These are phyloP conservation scores for Suillus paluster DNA, from an alignment of 768 basidiomycete species.

Conservation along the genomic window DNA sequence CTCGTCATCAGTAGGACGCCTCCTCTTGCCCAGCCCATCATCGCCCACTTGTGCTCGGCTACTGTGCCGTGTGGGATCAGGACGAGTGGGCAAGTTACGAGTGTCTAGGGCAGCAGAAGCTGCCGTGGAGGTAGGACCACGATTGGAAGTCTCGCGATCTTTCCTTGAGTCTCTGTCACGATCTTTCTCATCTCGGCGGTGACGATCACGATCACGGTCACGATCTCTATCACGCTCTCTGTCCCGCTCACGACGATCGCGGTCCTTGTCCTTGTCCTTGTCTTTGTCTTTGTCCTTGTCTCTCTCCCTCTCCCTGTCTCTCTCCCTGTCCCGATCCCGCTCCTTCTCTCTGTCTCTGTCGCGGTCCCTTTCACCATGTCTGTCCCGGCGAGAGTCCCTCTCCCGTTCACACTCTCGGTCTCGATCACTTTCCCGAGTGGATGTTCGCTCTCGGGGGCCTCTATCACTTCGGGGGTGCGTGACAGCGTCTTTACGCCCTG, in stretches of 20 bases:
- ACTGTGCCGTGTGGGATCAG: constrained; percentile 63
- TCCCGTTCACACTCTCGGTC: constrained; percentile 52
- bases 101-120: constrained; percentile 48
- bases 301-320: constrained; percentile 44
- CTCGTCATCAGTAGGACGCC: constrained; percentile 73
- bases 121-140: constrained; percentile 38
- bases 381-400: constrained; percentile 50
- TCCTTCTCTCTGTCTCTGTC: constrained; percentile 52
- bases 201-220: constrained; percentile 47
- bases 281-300: constrained; percentile 45
- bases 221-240: constrained; percentile 56
- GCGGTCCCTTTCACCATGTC: constrained; percentile 52
- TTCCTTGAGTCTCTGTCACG: constrained; percentile 67
- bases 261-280: constrained; percentile 43
- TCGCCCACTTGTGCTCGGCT: constrained; percentile 49
- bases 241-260: constrained; percentile 44
- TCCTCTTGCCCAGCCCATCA: constrained; percentile 74
- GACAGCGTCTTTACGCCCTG: constrained; percentile 52
- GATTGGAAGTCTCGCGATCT: constrained; percentile 53
- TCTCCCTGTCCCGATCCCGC: constrained; percentile 50
- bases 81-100: constrained; percentile 58
- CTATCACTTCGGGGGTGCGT: constrained; percentile 58
- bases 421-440: constrained; percentile 36
- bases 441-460: constrained; percentile 47
- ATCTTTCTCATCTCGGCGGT: constrained; percentile 64